Conservation (phyloP, 306 rosid genomes). For the Arachis hypogaea region DNA sequence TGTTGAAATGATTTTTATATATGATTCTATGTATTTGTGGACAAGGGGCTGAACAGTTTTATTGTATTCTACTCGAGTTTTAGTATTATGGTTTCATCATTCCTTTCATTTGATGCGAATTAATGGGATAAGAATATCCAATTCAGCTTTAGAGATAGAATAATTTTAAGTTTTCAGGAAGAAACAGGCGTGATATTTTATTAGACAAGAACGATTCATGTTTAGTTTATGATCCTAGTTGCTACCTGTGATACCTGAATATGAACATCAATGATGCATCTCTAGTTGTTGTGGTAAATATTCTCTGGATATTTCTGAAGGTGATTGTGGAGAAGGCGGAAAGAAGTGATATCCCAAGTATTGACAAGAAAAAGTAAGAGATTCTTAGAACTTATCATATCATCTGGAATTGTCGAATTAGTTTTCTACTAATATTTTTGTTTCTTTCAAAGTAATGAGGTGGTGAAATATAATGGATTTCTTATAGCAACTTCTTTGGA, state of each 20-base stretch:
- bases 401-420: slow-evolving; percentile 25
- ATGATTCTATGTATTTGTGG: too few species aligned
- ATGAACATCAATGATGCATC: slow-evolving; percentile 14
- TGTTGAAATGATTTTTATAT: neutral
- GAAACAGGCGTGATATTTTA: slow-evolving; percentile 6
- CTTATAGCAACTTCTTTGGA: neutral
- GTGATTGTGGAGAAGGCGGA: slow-evolving; percentile 98
- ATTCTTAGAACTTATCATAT: slow-evolving; percentile 24
- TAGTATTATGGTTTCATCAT: neutral
- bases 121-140: neutral
- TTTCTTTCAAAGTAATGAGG: slow-evolving; percentile 34
- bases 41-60: neutral
- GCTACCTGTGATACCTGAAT: slow-evolving; percentile 21
- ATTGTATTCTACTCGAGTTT: neutral
- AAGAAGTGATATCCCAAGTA: slow-evolving; percentile 90
- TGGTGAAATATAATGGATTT: neutral
- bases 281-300: slow-evolving; percentile 34
- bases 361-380: slow-evolving; percentile 93
- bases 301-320: slow-evolving; percentile 51
- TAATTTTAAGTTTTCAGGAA: slow-evolving; percentile 5
- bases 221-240: slow-evolving; percentile 26
- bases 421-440: slow-evolving; percentile 32
- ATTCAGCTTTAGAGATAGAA: neutral
- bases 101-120: neutral
- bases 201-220: neutral